Evolutionary conservation across 1,139 yeast species (phyloP).

Genomic region (Taphrina communis): DNA sequence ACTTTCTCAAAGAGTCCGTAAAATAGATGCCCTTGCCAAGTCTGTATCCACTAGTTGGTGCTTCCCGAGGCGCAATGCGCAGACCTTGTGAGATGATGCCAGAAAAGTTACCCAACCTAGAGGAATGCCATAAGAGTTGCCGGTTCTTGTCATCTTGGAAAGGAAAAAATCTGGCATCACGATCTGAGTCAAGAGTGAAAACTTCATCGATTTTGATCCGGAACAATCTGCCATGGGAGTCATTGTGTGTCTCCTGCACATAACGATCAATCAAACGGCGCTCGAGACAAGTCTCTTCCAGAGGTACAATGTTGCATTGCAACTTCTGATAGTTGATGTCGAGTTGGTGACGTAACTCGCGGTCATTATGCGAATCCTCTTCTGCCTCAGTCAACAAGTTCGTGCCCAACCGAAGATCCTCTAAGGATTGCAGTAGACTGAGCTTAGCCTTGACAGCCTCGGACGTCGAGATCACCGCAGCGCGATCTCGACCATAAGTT

Average conservation of each 20-base stretch:
- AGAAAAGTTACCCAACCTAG: slow-evolving; percentile 26
- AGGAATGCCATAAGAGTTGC: slow-evolving; percentile 33
- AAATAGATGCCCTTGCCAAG: slow-evolving; percentile 37
- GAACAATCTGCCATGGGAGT: not conserved
- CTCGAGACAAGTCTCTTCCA: not conserved
- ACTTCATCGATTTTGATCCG: slow-evolving; percentile 25
- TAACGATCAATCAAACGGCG: slow-evolving; percentile 13
- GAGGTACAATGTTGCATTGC: slow-evolving; percentile 13
- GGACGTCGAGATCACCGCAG: not conserved
- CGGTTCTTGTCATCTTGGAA: slow-evolving; percentile 9
- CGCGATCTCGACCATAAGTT: slow-evolving; percentile 6
- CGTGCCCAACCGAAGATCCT: slow-evolving; percentile 15
- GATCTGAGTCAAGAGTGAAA: slow-evolving; percentile 8
- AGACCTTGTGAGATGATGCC: slow-evolving; percentile 29
- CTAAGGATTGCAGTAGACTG: slow-evolving; percentile 24
- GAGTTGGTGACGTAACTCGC: slow-evolving; percentile 5
- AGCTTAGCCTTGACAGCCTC: slow-evolving; percentile 20
- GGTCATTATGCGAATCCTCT: not conserved
- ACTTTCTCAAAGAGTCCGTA: slow-evolving; percentile 22
- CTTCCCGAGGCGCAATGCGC: slow-evolving; percentile 31
- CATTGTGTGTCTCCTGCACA: slow-evolving; percentile 22
- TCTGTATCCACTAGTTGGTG: slow-evolving; percentile 30
- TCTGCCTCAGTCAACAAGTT: slow-evolving; percentile 7
- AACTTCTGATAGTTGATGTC: slow-evolving; percentile 22
- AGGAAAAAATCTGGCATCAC: not conserved